Conservation (phyloP, 768 basidiomycete genomes). For the Sutorius australiensis region DNA sequence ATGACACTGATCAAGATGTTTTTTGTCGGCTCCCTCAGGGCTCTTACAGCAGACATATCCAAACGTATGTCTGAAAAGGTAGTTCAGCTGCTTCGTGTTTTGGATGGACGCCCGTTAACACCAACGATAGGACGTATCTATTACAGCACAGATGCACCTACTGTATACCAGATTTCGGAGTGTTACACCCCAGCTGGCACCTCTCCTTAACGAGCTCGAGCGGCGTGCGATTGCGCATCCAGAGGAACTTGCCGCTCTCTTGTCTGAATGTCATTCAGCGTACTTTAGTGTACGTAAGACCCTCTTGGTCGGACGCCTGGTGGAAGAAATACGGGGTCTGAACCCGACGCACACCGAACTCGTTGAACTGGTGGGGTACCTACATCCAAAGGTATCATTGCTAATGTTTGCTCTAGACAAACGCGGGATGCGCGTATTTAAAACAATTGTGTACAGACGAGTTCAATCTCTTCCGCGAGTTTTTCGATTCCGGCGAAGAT, state of each 20-base stretch:
- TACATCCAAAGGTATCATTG: background rate
- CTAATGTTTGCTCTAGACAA: slow-evolving; percentile 51
- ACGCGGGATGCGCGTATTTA: slow-evolving; percentile 87
- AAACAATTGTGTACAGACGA: slow-evolving; percentile 91
- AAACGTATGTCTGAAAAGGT: slow-evolving; percentile 77
- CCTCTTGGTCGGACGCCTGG: slow-evolving; percentile 68
- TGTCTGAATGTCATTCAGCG: slow-evolving; percentile 83
- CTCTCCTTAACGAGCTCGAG: slow-evolving; percentile 83
- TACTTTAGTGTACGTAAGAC: slow-evolving; percentile 74
- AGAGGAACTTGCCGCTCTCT: slow-evolving; percentile 75
- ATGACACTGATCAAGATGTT: slow-evolving; percentile 99
- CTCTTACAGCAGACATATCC: slow-evolving; percentile 73
- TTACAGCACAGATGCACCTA: slow-evolving; percentile 77
- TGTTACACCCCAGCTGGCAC: slow-evolving; percentile 66
- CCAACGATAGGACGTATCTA: slow-evolving; percentile 60
- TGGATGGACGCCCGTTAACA: background rate
- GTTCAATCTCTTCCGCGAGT: slow-evolving; percentile 77
- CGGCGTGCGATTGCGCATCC: slow-evolving; percentile 70
- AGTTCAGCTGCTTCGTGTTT: background rate
- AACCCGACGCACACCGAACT: slow-evolving; percentile 78
- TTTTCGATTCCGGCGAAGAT: slow-evolving; percentile 85
- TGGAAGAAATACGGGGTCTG: slow-evolving; percentile 77
- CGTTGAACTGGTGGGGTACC: slow-evolving; percentile 68
- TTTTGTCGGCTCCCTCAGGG: slow-evolving; percentile 81
- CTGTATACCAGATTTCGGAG: slow-evolving; percentile 86